These are phyloP conservation scores for Phellopilus nigrolimitatus DNA, from an alignment of 1,284 basidiomycete genomes.

Conservation along the genomic window DNA sequence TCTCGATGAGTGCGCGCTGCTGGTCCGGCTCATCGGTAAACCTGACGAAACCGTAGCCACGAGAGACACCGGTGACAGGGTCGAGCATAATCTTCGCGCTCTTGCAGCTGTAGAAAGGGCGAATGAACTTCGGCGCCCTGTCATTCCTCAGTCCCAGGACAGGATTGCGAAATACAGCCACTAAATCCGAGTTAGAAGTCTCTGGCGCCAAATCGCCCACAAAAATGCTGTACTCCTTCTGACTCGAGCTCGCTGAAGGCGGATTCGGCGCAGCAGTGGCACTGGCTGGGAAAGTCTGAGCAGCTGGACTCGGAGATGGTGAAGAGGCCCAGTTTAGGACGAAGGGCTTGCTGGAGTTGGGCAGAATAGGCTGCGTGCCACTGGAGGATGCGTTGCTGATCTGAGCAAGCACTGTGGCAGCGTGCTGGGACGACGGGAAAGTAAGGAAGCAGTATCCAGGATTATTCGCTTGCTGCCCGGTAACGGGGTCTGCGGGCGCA, in stretches of 20 bases:
- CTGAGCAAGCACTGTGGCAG: conserved; percentile 66
- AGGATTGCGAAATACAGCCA: conserved; percentile 83
- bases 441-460: conserved; percentile 84
- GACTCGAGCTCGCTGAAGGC: conserved; percentile 55
- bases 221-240: conserved; percentile 86
- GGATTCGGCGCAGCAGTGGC: conserved; percentile 29
- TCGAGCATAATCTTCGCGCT: conserved; percentile 93
- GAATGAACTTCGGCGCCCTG: conserved; percentile 78
- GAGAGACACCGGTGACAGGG: conserved; percentile 81
- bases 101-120: conserved; percentile 83
- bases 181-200: conserved; percentile 84
- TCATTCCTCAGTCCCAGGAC: conserved; percentile 76
- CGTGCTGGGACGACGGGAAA: conserved; percentile 68
- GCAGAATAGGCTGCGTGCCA: conserved; percentile 60
- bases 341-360: conserved; percentile 72
- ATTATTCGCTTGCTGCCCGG: conserved; percentile 68
- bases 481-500: conserved; percentile 51
- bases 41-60: conserved; percentile 86
- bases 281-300: conserved; percentile 35
- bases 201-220: conserved; percentile 88
- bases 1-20: conserved; percentile 82
- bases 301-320: conserved; percentile 39
- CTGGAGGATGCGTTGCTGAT: conserved; percentile 41
- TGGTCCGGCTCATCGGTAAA: conserved; percentile 86
- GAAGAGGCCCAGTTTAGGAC: conserved; percentile 79